Evolutionary conservation across 1,284 basidiomycete genomes (phyloP).

Genomic region (Leccinum cinnamomeum): DNA sequence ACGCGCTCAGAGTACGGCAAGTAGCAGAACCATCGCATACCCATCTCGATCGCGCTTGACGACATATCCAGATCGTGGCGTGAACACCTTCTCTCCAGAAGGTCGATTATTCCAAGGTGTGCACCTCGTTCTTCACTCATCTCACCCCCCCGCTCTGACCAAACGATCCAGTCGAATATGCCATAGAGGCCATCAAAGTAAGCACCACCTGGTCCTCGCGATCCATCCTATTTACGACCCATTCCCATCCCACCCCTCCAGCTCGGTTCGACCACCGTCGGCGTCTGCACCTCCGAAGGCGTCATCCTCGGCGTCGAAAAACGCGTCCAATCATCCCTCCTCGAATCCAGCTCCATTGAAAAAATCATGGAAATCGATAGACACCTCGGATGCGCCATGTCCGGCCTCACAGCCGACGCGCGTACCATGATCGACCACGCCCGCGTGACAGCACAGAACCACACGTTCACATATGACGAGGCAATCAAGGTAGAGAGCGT

Average conservation of each 20-base stretch:
- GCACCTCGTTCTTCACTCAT: conserved; percentile 9
- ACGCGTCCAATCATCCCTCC: conserved; percentile 94
- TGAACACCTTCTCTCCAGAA: conserved; percentile 99
- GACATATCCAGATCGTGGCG: conserved; percentile 77
- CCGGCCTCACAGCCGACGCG: conserved; percentile 96
- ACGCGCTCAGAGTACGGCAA: conserved; percentile 92
- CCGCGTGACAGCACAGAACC: conserved; percentile 95
- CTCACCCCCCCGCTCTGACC: conserved; percentile 10
- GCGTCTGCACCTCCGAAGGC: conserved; percentile 84
- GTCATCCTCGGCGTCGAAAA: conserved; percentile 97
- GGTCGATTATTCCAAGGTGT: conserved; percentile 90
- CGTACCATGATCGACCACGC: conserved; percentile 99
- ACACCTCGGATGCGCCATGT: conserved; percentile 98
- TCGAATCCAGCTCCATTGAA: conserved; percentile 95
- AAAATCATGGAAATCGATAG: conserved; percentile 99
- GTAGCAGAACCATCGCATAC: conserved; percentile 11
- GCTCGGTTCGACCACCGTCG: conserved; percentile 98
- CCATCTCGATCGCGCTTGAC: background rate
- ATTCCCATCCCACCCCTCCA: conserved; percentile 32
- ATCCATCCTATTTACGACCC: background rate
- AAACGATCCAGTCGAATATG: conserved; percentile 84
- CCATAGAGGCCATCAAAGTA: conserved; percentile 98
- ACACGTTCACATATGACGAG: conserved; percentile 97
- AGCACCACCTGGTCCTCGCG: conserved; percentile 10
- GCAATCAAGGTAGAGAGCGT: conserved; percentile 95